Base-by-base conservation (phyloP, 805 yeast genomes). In the Pichia cephalocereana region DNA sequence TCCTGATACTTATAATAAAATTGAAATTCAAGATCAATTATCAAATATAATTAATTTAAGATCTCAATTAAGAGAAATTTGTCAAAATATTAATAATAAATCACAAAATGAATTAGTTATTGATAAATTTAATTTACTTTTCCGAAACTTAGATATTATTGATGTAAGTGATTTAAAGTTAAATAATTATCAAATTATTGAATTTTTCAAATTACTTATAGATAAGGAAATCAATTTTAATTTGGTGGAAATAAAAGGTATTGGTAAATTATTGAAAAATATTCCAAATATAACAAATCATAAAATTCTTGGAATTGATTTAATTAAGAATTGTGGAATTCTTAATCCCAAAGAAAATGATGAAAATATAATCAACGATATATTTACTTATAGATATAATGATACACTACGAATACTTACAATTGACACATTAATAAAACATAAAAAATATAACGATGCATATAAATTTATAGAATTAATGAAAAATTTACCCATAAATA, bases 351-450 rank as follows among this genome's bases (percentile, higher is more conserved):
- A 15, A 19, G 2, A 30, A 11, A 30, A 23, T 40, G 14, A 38
- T 18, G 5, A 18, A 36, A 23, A 14, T 45, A 14, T 40, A 30
- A 37, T 19, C 9, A 43, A 41, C 3, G 14, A 40, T 11, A 38
- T 53, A 23, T 56, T 52, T 28, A 47, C 31, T 4, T 23, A 38
- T 37, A 48, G 48, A 26, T 59, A 55, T 46, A 37, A 55, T 17
- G 43, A 53, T 30, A 38, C 49, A 8, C 52, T 61, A 58, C 48
- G 54, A 34, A 40, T 49, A 8, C 32, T 51, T 10, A 56, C 57
- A 26, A 49, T 61, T 27, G 52, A 54, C 14, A 28, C 54, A 5
- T 44, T 61, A 14, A 48, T 54, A 5, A 49, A 52, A 18, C 50
- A 52, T 44, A 46, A 44, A 9, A 46, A 50, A 26, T 38, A 46